phyloP scores from a whole-genome alignment of 768 basidiomycete genomes.

The Tephrocybe sp. region DNA sequence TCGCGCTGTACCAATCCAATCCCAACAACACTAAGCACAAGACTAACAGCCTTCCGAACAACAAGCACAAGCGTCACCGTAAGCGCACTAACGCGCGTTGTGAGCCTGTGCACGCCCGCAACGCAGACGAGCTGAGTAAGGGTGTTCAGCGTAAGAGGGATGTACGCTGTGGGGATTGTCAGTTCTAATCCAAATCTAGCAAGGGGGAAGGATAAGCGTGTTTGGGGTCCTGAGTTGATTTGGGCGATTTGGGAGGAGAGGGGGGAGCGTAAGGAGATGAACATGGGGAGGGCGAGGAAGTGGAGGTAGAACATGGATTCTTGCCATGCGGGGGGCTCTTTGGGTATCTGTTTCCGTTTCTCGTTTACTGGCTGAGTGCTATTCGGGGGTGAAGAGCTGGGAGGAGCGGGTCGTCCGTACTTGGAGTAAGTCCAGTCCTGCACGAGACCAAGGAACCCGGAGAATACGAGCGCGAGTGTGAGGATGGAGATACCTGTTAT shows the following conservation, averaged over 20 bases:
- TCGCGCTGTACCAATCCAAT: conserved; percentile 22
- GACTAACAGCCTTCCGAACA: conserved; percentile 76
- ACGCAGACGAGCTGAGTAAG: conserved; percentile 83
- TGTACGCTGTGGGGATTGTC: conserved; percentile 55
- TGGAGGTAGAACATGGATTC: conserved; percentile 94
- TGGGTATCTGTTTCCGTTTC: not conserved
- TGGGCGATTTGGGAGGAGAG: conserved; percentile 43
- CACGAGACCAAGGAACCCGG: conserved; percentile 76
- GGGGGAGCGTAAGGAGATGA: conserved; percentile 55
- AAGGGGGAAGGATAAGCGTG: conserved; percentile 14
- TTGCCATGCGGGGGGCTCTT: conserved; percentile 53
- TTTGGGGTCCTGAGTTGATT: conserved; percentile 38
- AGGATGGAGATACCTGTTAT: conserved; percentile 72
- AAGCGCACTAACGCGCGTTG: conserved; percentile 68
- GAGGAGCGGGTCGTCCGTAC: conserved; percentile 27
- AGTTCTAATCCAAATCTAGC: not conserved
- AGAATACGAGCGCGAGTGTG: conserved; percentile 71
- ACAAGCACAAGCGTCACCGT: conserved; percentile 79
- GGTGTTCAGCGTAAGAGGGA: conserved; percentile 73
- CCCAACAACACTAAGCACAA: conserved; percentile 66
- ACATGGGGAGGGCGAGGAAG: conserved; percentile 76
- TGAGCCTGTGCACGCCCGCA: conserved; percentile 83
- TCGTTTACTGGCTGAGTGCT: not conserved
- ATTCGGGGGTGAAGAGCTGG: conserved; percentile 1
- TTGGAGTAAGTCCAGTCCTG: conserved; percentile 80